Conservation (phyloP, 257 asterid species). For the Fraxinus americana region DNA sequence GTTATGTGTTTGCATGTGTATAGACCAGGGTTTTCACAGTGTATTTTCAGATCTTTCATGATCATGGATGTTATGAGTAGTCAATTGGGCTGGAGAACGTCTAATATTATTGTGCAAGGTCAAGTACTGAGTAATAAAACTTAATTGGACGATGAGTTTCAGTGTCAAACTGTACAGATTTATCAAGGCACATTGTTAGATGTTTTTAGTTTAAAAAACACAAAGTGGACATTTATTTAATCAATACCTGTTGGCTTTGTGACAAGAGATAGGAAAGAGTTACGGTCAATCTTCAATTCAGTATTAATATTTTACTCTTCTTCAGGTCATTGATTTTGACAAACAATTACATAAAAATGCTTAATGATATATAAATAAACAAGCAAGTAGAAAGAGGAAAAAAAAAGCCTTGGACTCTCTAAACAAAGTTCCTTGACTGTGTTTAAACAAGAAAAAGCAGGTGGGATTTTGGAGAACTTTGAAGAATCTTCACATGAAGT, state of each 20-base stretch:
- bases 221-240: not conserved
- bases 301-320: not conserved
- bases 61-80: too few relatives aligned
- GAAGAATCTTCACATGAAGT: not conserved
- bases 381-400: not conserved
- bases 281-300: too few relatives aligned
- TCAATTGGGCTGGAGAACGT: too few relatives aligned
- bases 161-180: not conserved
- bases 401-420: not conserved
- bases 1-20: not conserved
- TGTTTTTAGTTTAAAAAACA: not conserved
- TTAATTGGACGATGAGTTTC: not conserved
- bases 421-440: not conserved
- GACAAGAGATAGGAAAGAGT: too few relatives aligned
- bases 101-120: too few relatives aligned
- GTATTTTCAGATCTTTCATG: too few relatives aligned
- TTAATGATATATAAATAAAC: not conserved
- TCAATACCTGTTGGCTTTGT: too few relatives aligned
- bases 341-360: not conserved
- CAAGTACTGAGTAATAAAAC: not conserved
- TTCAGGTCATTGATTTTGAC: not conserved
- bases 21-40: not conserved
- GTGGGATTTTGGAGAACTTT: not conserved
- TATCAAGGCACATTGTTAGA: not conserved
- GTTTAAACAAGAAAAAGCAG: not conserved